Evolutionary conservation across 345 rosid species (phyloP).

Genomic region (Populus ilicifolia): DNA sequence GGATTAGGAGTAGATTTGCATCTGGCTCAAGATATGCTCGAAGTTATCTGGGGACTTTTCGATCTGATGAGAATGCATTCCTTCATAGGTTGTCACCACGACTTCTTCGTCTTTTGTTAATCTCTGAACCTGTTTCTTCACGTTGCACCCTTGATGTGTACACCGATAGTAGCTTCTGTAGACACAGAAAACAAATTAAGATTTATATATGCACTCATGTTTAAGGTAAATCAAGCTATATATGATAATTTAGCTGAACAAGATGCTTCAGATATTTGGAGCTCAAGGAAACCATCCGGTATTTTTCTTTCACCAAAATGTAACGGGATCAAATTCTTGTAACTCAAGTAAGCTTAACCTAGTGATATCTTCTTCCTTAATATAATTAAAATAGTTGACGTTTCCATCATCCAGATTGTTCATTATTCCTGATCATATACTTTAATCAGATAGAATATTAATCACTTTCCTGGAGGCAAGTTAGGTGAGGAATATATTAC

Average conservation of each 20-base stretch:
- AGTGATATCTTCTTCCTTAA: neutral
- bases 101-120: constrained; percentile 26
- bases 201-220: neutral
- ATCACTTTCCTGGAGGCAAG: neutral
- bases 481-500: neutral
- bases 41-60: constrained; percentile 32
- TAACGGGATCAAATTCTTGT: too few relatives aligned
- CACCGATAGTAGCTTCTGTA: constrained; percentile 32
- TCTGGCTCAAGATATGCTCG: constrained; percentile 31
- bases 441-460: neutral
- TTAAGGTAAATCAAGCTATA: neutral
- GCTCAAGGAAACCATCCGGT: neutral
- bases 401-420: neutral
- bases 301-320: neutral
- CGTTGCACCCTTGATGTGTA: constrained; percentile 31
- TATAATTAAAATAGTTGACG: neutral
- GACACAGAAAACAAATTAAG: neutral
- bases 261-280: neutral
- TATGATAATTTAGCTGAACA: neutral
- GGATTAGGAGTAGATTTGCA: constrained; percentile 22
- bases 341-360: neutral
- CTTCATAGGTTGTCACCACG: constrained; percentile 34
- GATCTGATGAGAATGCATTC: constrained; percentile 29
- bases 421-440: neutral
- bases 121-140: constrained; percentile 34